Conservation (phyloP, 129 eudicot species). For the Gnaphalium uliginosum region DNA sequence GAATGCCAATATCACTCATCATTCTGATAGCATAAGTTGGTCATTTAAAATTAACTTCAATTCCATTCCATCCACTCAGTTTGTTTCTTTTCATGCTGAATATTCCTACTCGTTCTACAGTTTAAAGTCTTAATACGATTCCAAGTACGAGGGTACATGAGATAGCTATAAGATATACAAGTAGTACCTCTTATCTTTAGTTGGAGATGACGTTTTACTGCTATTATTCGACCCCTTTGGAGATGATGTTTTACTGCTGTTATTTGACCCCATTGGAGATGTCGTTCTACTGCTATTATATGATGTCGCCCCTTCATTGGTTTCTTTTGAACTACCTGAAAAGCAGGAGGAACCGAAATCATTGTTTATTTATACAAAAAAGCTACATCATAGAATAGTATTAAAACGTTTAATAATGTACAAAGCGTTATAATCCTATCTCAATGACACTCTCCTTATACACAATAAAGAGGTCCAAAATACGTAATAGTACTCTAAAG, state of each 20-base stretch:
- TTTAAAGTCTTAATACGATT: too few relatives aligned
- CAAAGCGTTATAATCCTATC: background rate
- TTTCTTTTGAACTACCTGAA: slow-evolving; percentile 59
- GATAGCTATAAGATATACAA: background rate
- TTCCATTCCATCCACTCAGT: too few relatives aligned
- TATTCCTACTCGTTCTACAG: too few relatives aligned
- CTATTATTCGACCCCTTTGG: slow-evolving; percentile 38
- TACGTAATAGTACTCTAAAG: background rate
- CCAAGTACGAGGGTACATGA: too few relatives aligned
- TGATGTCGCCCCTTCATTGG: slow-evolving; percentile 42
- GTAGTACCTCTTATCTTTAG: slow-evolving; percentile 50
- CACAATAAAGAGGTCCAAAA: background rate
- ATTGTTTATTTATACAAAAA: background rate
- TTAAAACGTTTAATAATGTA: background rate
- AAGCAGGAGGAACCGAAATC: slow-evolving; percentile 27
- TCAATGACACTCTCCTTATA: slow-evolving; percentile 4
- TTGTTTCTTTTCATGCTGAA: too few relatives aligned
- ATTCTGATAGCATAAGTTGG: too few relatives aligned
- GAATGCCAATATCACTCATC: too few relatives aligned
- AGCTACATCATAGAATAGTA: slow-evolving; percentile 7
- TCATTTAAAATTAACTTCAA: too few relatives aligned
- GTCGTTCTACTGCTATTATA: slow-evolving; percentile 33
- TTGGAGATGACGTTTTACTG: slow-evolving; percentile 34
- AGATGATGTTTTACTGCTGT: slow-evolving; percentile 34
- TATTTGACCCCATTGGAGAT: slow-evolving; percentile 38